Base-by-base conservation (phyloP, 176 grass and related monocot genomes). In the Carex scoparia region DNA sequence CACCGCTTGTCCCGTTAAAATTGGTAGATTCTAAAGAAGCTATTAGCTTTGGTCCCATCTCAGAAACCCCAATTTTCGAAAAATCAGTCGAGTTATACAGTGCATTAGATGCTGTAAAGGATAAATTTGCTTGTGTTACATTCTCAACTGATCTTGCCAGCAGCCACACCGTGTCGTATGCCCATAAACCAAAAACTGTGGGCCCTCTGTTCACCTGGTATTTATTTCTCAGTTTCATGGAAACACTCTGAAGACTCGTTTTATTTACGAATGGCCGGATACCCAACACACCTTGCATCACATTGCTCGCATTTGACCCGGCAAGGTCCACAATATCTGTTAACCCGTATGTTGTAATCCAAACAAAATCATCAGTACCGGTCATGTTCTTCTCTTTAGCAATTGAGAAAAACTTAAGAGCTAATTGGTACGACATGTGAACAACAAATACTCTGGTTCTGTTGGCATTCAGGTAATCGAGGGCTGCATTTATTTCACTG, bases 251-350 rank as follows among this genome's bases (percentile, higher is more conserved):
- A 40, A 89, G 77, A 32, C 82, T 18, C 1, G 9, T 19, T 0
- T 79, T 92, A 12, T 89, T 66, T 55, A 92, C 64, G 67, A 88
- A 84, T 32, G 94, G 94, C 53, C 84, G 86, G 10, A 97, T 16
- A 53, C 94, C 94, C 76, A 97, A 16, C 46, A 94, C 90, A 83
- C 94, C 94, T 66, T 89, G 60, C 92, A 94, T 97, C 63, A 94
- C 85, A 82, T 91, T 82, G 71, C 78, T 54, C 14, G 90, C 87
- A 12, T 88, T 79, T 31, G 84, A 60, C 81, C 92, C 88, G 54
- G 80, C 1, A 77, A 86, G 30, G 42, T 92, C 81, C 30, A 97
- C 85, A 16, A 94, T 76, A 84, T 97, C 91, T n/a, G 92, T 97
- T 75, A 97, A 89, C 35, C 90, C 87, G 80, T 89, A 94, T 0